phyloP scores from a whole-genome alignment of 768 basidiomycete genomes.

The Naganishia antarctica region DNA sequence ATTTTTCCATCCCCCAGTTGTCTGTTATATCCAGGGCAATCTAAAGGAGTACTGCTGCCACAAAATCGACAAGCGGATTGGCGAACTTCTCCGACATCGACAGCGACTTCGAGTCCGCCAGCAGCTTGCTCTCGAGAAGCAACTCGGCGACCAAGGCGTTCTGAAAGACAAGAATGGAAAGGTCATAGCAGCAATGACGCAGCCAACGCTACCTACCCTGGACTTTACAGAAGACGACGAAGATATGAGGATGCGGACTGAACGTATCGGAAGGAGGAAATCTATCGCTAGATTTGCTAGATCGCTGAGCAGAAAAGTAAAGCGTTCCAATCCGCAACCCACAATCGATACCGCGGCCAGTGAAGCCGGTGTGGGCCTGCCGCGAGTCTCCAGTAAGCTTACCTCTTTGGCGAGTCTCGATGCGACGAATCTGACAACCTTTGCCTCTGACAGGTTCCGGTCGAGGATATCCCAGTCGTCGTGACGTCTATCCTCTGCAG shows the following conservation, averaged over 20 bases:
- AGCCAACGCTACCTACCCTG: constrained; percentile 90
- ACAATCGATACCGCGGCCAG: background rate
- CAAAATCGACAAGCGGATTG: constrained; percentile 98
- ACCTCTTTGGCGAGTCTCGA: no score
- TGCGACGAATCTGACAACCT: background rate
- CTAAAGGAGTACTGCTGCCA: constrained; percentile 99
- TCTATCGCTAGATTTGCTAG: constrained; percentile 15
- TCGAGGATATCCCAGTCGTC: background rate
- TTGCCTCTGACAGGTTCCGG: background rate
- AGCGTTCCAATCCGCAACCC: background rate
- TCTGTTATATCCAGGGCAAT: constrained; percentile 94
- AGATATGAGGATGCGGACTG: constrained; percentile 28
- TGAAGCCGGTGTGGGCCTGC: constrained; percentile 13
- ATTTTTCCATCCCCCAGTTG: constrained; percentile 47
- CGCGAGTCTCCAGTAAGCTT: background rate
- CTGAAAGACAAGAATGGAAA: constrained; percentile 90
- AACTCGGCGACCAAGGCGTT: constrained; percentile 84
- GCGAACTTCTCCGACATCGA: constrained; percentile 84
- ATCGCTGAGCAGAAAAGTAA: constrained; percentile 2
- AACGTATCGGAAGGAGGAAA: constrained; percentile 5
- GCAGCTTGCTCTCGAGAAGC: constrained; percentile 74
- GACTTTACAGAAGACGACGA: constrained; percentile 71
- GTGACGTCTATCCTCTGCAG: background rate
- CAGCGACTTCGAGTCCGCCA: constrained; percentile 78
- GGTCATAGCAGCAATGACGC: constrained; percentile 71